Base-by-base conservation (phyloP, 768 basidiomycete genomes). In the Udeniomyces megalosporus region DNA sequence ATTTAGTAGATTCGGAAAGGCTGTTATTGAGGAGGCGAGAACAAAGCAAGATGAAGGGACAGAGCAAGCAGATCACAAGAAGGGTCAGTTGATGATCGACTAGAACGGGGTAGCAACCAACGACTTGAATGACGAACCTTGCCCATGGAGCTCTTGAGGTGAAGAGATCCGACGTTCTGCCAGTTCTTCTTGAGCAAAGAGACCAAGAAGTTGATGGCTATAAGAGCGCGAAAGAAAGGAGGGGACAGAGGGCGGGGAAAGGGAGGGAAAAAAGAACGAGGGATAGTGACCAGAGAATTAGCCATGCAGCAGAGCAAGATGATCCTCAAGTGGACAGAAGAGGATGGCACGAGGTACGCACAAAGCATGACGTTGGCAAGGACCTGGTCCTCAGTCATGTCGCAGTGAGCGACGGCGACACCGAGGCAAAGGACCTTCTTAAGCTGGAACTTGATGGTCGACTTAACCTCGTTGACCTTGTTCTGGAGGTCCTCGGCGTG, bases 391-490 rank as follows among this genome's bases (percentile, higher is more conserved):
- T 96, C 91, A 63, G 80, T 85, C 92, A 99, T 96, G 74, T 93
- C 81, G 75, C 93, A 81, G 77, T 99, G 91, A 70, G 92, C 95
- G 67, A 99, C 86, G 70, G 95, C 95, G 68, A 97, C 93, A 79
- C 91, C 95, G 78, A 99, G 80, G 79, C 95, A 99, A 62, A 99
- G 81, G 64, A 97, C 95, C 80, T 91, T 91, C 83, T 96, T 96
- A 60, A 97, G 82, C 81, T 96, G 93, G 87, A 97, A 96, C 79
- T 97, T 99, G 83, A 99, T 97, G 68, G 93, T 97, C 68, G 90
- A 93, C 73, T 88, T 86, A 69, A 99, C 92, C 76, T 99, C 95
- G 68, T 77, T 82, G 73, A 95, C 79, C 79, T 96, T 96, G 80
- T 83, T 85, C 73, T 71, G 70, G 60, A 99, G 78, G 76, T 97